Evolutionary conservation across 208 protist genomes (phyloP).

Genomic region (Leishmania turanica): DNA sequence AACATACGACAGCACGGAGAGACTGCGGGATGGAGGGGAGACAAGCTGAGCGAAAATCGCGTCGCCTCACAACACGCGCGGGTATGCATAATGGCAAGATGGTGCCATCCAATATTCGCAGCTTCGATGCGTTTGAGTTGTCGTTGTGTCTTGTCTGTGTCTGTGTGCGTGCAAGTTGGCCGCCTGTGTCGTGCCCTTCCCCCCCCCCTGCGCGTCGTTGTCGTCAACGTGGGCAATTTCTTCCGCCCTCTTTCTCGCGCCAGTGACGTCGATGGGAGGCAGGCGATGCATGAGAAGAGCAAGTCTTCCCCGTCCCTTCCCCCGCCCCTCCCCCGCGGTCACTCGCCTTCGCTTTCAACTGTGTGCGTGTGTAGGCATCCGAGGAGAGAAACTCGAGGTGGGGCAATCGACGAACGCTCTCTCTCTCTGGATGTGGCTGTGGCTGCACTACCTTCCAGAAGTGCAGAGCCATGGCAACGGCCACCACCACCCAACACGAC

Average conservation of each 20-base stretch:
- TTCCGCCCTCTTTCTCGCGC: background rate
- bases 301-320: background rate
- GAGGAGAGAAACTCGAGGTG: background rate
- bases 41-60: background rate
- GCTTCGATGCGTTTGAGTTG: background rate
- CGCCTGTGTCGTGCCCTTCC: background rate
- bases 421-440: background rate
- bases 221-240: background rate
- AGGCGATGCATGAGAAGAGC: background rate
- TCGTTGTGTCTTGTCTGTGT: background rate
- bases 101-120: background rate
- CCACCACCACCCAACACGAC: background rate
- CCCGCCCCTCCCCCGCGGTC: background rate
- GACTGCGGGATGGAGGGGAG: background rate
- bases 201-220: background rate
- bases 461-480: background rate
- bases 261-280: background rate
- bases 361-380: background rate
- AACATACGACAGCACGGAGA: background rate
- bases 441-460: background rate
- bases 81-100: background rate
- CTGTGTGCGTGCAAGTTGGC: background rate
- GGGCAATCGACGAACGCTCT: background rate
- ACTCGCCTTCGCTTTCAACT: background rate
- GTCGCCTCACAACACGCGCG: background rate